Conservation (phyloP, 371 early-diverging fungal genomes). For the Rhizopus arrhizus region DNA sequence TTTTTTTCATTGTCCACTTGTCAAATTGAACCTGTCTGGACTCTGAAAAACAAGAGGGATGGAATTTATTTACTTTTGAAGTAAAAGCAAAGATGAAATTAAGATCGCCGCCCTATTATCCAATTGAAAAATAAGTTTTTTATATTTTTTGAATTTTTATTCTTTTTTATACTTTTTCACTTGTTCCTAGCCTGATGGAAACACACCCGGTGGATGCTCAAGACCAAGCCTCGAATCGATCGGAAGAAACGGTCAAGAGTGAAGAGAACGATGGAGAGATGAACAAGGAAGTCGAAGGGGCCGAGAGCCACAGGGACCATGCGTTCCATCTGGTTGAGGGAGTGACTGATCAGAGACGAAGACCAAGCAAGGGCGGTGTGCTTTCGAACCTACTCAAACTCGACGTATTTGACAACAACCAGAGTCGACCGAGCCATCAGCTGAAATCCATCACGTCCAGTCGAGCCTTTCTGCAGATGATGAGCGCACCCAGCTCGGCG, state of each 20-base stretch:
- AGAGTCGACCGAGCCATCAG: conserved; percentile 18
- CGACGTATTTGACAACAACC: conserved; percentile 24
- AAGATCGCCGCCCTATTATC: conserved; percentile 5
- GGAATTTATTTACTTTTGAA: neutral
- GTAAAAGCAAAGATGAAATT: neutral
- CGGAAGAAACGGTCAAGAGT: no score
- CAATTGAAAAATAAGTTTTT: neutral
- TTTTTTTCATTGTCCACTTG: no score
- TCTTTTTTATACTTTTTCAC: neutral
- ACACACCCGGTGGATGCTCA: neutral
- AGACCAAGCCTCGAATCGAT: no score
- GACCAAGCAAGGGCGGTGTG: conserved; percentile 49
- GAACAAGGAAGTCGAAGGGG: neutral
- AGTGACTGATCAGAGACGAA: conserved; percentile 14
- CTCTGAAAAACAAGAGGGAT: neutral
- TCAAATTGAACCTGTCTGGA: no score
- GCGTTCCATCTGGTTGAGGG: conserved; percentile 35
- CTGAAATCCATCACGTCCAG: conserved; percentile 25
- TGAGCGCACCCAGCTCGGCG: conserved; percentile 27
- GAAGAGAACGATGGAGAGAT: neutral
- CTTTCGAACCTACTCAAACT: conserved; percentile 53
- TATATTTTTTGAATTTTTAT: neutral
- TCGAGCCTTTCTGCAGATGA: conserved; percentile 21
- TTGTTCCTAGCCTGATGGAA: neutral
- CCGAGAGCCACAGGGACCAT: conserved; percentile 27